Conservation (phyloP, 2,329 filamentous ascomycete genomes). For the Sporothrix mexicana region DNA sequence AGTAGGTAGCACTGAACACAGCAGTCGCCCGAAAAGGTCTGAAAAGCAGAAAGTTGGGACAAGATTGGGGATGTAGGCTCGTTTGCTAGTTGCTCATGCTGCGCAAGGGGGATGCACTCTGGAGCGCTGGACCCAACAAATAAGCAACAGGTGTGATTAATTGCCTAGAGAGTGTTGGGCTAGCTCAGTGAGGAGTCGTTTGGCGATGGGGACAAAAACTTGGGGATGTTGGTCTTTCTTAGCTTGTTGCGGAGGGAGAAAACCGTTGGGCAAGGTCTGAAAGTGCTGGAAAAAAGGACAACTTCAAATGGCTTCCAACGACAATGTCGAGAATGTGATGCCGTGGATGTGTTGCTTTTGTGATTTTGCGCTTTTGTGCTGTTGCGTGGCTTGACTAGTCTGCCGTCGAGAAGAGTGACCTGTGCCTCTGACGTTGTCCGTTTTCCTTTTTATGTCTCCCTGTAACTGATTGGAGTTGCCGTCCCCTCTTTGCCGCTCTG, state of each 20-base stretch:
- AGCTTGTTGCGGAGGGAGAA: background rate
- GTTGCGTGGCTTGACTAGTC: background rate
- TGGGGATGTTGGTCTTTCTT: slow-evolving; percentile 4
- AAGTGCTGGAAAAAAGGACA: background rate
- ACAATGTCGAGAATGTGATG: too few relatives aligned
- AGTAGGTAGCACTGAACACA: background rate
- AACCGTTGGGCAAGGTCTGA: background rate
- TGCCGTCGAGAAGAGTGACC: background rate
- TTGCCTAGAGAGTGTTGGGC: background rate
- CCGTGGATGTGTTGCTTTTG: background rate
- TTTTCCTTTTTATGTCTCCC: background rate
- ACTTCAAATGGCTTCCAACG: background rate
- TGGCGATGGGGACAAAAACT: background rate
- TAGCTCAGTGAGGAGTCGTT: background rate
- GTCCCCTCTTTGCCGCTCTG: background rate
- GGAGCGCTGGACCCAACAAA: background rate
- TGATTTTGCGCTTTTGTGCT: background rate
- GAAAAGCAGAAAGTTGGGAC: background rate
- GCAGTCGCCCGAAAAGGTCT: background rate
- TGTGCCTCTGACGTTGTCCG: background rate
- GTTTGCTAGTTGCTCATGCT: background rate
- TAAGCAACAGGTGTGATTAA: background rate
- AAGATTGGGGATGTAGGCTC: background rate
- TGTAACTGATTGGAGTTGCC: background rate
- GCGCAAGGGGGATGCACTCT: too few relatives aligned